Evolutionary conservation across 2,329 filamentous ascomycete genomes (phyloP), one percentile per base, ranked within the genome.

Genomic region (Colletotrichum cuscutae): DNA sequence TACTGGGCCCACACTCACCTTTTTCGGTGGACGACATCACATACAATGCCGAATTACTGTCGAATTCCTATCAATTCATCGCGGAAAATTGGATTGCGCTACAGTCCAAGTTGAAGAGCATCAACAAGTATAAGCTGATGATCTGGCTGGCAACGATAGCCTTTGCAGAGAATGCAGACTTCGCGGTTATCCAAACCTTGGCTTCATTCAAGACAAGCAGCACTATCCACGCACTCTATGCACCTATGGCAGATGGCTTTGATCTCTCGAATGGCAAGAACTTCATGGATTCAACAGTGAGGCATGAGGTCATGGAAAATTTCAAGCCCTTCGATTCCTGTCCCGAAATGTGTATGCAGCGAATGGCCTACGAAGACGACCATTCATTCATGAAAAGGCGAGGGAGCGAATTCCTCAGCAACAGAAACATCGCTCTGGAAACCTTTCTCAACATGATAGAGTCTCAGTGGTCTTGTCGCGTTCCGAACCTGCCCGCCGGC

Each of bases 71-170:
- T 24, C 7, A 30, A 3, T 68, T 62, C 15, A 54, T 68, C 22
- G 24, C 13, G 3, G 13, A 62, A 19, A 32, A 68, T 15, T 68
- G 46, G 46, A 30, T 49, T 1, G 2, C 15, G 4, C 52, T 68
- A 3, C 65, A 68, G 15, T 19, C 30, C 5, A 24, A 57, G 19
- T 15, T 62, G 19, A 30, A 28, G 4, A 13, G 22, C 4, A 13
- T 5, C 26, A 30, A 59, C 37, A 71, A 64, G 37, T 76, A 57
- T 30, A 60, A 71, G 6, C 3, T 74, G 2, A 72, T 77, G 68
- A 76, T 76, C n/a, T 78, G 74, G 70, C 68, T 78, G 1, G 60
- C 75, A 1, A 77, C 76, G 3, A 46, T 78, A 13, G 75, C 76
- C 0, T 78, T 75, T 53, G 54, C 73, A 6, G 11, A 61, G 7